phyloP scores from a whole-genome alignment of 2,329 filamentous ascomycete species.

The Pseudogymnoascus sp. region DNA sequence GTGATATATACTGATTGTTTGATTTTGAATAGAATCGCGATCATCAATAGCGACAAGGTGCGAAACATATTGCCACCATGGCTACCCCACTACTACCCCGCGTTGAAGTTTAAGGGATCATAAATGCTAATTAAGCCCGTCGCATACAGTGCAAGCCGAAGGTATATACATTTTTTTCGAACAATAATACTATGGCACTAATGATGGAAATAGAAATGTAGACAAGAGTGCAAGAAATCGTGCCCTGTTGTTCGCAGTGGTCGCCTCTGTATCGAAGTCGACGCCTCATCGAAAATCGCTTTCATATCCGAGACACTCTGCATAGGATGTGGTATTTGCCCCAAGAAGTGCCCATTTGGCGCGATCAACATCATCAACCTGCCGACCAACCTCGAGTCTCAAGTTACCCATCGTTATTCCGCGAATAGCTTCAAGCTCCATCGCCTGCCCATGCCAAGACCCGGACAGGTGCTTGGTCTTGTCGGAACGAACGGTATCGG shows the following conservation, averaged over 20 bases:
- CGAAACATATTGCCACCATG: conserved; percentile 31
- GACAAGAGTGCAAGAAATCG: conserved; percentile 98
- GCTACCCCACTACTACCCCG: conserved; percentile 32
- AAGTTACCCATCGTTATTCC: conserved; percentile 97
- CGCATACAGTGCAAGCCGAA: conserved; percentile 71
- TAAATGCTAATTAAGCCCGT: conserved; percentile 32
- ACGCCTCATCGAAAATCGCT: conserved; percentile 79
- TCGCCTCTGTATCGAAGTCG: conserved; percentile 95
- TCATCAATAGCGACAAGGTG: conserved; percentile 98
- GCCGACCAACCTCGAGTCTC: conserved; percentile 96
- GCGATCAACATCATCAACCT: conserved; percentile 99
- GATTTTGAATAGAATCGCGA: conserved; percentile 67
- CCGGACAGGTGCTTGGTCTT: conserved; percentile 88
- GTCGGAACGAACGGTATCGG: conserved; percentile 99
- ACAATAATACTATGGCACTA: conserved; percentile 20
- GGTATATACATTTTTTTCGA: conserved; percentile 37
- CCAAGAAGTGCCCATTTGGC: conserved; percentile 97
- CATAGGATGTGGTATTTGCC: conserved; percentile 98
- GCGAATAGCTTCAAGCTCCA: conserved; percentile 99
- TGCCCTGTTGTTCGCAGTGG: conserved; percentile 95
- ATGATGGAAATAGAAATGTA: conserved; percentile 66
- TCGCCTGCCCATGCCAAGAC: conserved; percentile 87
- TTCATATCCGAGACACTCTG: conserved; percentile 96
- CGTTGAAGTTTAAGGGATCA: conserved; percentile 8
- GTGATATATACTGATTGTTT: conserved; percentile 5